Base-by-base conservation (phyloP, 148 eudicot genomes). In the Salicornia ramosissima region DNA sequence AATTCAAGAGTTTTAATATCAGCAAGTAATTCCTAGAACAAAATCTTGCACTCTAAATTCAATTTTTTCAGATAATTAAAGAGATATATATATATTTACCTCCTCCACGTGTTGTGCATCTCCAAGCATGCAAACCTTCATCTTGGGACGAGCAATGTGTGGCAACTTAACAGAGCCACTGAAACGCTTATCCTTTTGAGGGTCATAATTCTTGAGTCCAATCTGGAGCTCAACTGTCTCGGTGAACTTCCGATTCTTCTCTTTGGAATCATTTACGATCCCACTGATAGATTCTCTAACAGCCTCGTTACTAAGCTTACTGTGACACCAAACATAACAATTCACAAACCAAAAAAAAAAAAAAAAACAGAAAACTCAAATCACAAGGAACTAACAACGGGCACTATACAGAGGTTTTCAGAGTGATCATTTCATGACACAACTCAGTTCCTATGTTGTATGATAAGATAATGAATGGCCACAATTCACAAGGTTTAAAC, bases 161-260 rank as follows among this genome's bases (percentile, higher is more conserved):
- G 96, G 91, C 82, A 89, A 76, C 81, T 82, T 89, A 21, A 89
- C 96, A 0, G 96, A 85, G 16, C 96, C 96, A 79, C 96, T 89
- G 84, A 89, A 89, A 82, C 96, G 96, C 80, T 89, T 89, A 64
- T 89, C 96, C 83, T 89, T 89, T 63, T 89, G 96, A 31, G 96
- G 96, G 52, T 89, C 96, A 58, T 89, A 89, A 67, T 89, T 89
- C 79, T 89, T 89, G 52, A 89, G 69, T 10, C 96, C 96, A 79
- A 89, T 89, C 77, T 89, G 96, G 50, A 89, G 96, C 77, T 89
- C 96, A 79, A 89, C 70, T 0, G 96, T 86, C 75, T 89, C 89
- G 1, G 73, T 70, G 64, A 89, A 89, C 29, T 85, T 85, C 26
- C 91, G 77, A 10, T 79, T 70, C 66, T 87, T 89, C 78, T 89